Conservation (phyloP, 257 asterid species). For the Solanum tarijense region DNA sequence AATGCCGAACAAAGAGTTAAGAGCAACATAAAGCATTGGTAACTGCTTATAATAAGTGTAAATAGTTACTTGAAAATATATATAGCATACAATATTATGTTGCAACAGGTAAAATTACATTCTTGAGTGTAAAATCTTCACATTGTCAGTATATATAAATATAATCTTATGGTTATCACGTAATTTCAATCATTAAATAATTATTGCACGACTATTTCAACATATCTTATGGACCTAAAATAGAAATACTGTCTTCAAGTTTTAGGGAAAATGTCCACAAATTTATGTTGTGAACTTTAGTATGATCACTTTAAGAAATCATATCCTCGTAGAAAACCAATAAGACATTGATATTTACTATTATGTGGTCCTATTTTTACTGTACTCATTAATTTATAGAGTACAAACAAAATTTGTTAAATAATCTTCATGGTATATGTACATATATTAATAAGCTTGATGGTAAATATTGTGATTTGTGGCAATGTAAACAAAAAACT, state of each 20-base stretch:
- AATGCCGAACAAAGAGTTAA: no score
- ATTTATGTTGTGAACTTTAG: background rate
- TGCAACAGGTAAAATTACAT: background rate
- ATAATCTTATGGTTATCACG: background rate
- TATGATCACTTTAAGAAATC: background rate
- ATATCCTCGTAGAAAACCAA: background rate
- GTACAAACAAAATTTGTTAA: background rate
- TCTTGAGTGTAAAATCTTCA: background rate
- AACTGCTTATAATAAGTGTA: background rate
- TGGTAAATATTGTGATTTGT: background rate
- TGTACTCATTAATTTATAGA: background rate
- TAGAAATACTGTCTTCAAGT: no score
- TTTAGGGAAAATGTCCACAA: background rate
- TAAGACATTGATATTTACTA: background rate
- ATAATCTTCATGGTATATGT: no score
- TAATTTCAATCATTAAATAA: background rate
- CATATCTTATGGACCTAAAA: background rate
- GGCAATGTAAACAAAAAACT: background rate
- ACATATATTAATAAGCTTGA: background rate
- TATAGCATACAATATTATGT: background rate
- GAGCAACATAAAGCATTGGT: background rate
- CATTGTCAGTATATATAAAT: background rate
- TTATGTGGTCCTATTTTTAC: background rate
- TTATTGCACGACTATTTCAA: background rate
- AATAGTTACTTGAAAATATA: background rate